Conservation (phyloP, 2,329 filamentous ascomycete genomes). For the Aureobasidium sp. region DNA sequence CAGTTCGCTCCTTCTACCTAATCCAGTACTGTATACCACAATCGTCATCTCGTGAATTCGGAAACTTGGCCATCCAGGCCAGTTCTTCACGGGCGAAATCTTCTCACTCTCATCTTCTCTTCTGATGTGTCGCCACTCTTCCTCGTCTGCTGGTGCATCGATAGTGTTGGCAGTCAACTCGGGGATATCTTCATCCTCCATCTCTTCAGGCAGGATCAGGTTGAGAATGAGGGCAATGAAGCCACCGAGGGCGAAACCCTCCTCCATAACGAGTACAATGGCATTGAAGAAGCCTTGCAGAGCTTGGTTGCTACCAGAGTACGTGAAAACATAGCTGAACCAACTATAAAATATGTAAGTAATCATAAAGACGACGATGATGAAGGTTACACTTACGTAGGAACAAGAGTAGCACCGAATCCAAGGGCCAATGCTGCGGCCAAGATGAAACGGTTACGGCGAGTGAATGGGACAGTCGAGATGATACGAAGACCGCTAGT, state of each 20-base stretch:
- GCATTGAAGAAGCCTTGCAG: slow-evolving; percentile 69
- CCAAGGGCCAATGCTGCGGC: slow-evolving; percentile 67
- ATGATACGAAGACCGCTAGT: slow-evolving; percentile 73
- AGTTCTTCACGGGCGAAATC: not conserved
- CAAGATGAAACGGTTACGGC: slow-evolving; percentile 73
- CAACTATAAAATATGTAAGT: slow-evolving; percentile 43
- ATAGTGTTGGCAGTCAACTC: slow-evolving; percentile 35
- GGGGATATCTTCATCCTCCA: slow-evolving; percentile 49
- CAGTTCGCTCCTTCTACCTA: not conserved
- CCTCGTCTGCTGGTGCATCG: slow-evolving; percentile 31
- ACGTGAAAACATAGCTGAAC: slow-evolving; percentile 65
- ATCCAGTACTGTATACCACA: not conserved
- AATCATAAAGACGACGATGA: no score
- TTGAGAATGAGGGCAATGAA: slow-evolving; percentile 68
- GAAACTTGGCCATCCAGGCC: not conserved
- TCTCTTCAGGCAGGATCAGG: slow-evolving; percentile 61
- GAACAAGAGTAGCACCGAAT: slow-evolving; percentile 46
- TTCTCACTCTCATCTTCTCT: slow-evolving; percentile 4
- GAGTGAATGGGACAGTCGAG: slow-evolving; percentile 61
- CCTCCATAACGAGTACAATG: slow-evolving; percentile 39
- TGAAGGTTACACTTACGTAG: slow-evolving; percentile 26
- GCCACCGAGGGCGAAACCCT: slow-evolving; percentile 67
- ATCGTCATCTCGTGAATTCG: not conserved
- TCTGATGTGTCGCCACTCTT: slow-evolving; percentile 31
- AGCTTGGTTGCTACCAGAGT: slow-evolving; percentile 56